Percentiles rank a stretch among this genome's conserved stretches.
These are phyloP conservation scores for Phytophthora rubi DNA, from an alignment of 352 stramenopile species.

Conservation along the genomic window DNA sequence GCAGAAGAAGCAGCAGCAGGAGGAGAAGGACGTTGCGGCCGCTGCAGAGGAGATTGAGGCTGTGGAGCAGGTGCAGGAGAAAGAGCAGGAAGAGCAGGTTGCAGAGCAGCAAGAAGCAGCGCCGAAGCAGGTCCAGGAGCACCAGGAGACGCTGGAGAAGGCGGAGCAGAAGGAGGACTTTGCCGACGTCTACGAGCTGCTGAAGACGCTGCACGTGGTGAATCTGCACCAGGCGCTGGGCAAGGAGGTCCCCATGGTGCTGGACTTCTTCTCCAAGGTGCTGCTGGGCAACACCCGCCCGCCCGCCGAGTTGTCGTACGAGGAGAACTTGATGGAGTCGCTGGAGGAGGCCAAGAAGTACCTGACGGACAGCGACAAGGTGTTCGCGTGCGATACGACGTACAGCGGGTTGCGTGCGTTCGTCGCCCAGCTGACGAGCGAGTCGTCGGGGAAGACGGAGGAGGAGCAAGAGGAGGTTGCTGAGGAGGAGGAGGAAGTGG, in stretches of 20 bases:
- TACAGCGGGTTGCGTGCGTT: slow-evolving; percentile 67
- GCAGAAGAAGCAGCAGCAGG: slow-evolving; percentile 35
- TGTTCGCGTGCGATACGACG: slow-evolving; percentile 77
- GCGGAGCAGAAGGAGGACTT: slow-evolving; percentile 36
- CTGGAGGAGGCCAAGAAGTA: slow-evolving; percentile 83
- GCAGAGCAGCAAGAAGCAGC: slow-evolving; percentile 6
- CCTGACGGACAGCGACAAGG: slow-evolving; percentile 65
- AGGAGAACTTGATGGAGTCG: slow-evolving; percentile 81
- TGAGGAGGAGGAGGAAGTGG: slow-evolving; percentile 10
- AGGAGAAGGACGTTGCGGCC: neutral
- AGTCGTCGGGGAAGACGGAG: slow-evolving; percentile 20
- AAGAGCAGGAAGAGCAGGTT: slow-evolving; percentile 10
- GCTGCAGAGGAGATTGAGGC: neutral
- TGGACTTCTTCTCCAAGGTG: slow-evolving; percentile 88
- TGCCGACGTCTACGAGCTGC: slow-evolving; percentile 64
- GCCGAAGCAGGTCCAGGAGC: slow-evolving; percentile 3
- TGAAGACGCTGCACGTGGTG: slow-evolving; percentile 83
- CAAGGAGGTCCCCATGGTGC: slow-evolving; percentile 79
- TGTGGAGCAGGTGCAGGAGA: slow-evolving; percentile 15
- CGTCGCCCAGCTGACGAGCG: slow-evolving; percentile 55
- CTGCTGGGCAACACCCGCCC: slow-evolving; percentile 82
- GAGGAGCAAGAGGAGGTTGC: slow-evolving; percentile 3
- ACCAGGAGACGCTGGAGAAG: slow-evolving; percentile 11
- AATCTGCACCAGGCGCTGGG: slow-evolving; percentile 74
- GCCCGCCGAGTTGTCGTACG: slow-evolving; percentile 76